Percentiles rank a stretch among this genome's conserved stretches.
phyloP scores from a whole-genome alignment of 78 protist genomes.

The Protostelium mycophagum region DNA sequence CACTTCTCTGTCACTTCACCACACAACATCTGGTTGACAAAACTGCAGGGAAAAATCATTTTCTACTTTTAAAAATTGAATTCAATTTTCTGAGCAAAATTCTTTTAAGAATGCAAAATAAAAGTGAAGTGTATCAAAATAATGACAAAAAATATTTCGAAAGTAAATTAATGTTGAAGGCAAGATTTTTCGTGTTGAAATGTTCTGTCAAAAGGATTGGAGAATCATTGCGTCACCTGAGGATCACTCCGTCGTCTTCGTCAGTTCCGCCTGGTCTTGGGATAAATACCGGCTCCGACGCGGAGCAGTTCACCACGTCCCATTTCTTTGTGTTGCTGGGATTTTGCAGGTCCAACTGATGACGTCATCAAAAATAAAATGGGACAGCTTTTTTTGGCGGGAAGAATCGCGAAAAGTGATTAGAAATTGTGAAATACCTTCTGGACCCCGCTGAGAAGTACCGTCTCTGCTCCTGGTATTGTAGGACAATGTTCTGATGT shows the following conservation, averaged over 20 bases:
- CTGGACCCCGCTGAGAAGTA: no score
- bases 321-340: neutral
- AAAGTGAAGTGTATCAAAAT: no score
- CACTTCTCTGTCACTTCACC: neutral
- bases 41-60: no score
- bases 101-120: no score
- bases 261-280: neutral
- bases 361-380: neutral
- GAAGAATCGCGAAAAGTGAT: no score
- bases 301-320: neutral
- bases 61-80: no score
- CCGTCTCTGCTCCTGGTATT: neutral
- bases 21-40: neutral
- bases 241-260: neutral
- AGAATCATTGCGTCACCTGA: neutral
- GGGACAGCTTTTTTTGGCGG: neutral
- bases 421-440: no score
- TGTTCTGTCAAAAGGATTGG: neutral
- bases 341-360: neutral
- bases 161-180: no score
- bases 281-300: neutral
- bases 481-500: neutral
- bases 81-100: no score
- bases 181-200: neutral
- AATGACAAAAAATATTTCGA: no score